Evolutionary conservation across 352 stramenopile genomes (phyloP).

Genomic region (Phytopythium mirpurense): DNA sequence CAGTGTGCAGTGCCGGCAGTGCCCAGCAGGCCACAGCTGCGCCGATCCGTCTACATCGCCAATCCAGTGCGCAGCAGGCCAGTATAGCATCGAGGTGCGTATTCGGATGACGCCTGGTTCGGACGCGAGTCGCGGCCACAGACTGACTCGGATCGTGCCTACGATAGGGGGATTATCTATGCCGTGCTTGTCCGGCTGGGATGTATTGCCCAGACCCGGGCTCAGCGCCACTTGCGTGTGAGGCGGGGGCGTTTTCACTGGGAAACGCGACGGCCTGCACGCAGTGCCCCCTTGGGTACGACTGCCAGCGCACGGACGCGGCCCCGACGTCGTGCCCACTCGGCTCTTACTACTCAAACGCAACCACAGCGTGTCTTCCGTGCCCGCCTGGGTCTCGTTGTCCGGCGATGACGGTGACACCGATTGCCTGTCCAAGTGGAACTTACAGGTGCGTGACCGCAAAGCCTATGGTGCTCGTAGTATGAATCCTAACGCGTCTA

Average conservation of each 20-base stretch:
- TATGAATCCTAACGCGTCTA: not conserved
- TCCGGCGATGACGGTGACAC: constrained; percentile 11
- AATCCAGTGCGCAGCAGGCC: not conserved
- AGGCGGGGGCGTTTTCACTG: constrained; percentile 64
- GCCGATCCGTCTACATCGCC: not conserved
- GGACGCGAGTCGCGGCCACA: not conserved
- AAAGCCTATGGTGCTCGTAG: not conserved
- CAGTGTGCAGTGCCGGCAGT: not conserved
- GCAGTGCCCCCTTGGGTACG: constrained; percentile 74
- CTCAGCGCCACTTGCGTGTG: constrained; percentile 26
- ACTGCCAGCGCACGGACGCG: constrained; percentile 23
- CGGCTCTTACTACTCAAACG: constrained; percentile 15
- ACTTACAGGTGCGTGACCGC: not conserved
- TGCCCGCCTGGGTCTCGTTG: constrained; percentile 38
- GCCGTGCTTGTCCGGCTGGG: constrained; percentile 46
- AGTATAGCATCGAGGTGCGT: not conserved
- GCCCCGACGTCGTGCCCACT: constrained; percentile 30
- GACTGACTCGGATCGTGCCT: not conserved
- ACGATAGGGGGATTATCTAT: not conserved
- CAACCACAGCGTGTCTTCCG: not conserved
- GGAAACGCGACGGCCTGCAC: constrained; percentile 34
- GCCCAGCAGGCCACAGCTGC: not conserved
- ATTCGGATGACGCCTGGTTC: not conserved
- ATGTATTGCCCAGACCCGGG: constrained; percentile 62
- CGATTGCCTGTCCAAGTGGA: constrained; percentile 13